These are phyloP conservation scores for Boletus subparvulus DNA, from an alignment of 768 basidiomycete genomes.

Conservation along the genomic window DNA sequence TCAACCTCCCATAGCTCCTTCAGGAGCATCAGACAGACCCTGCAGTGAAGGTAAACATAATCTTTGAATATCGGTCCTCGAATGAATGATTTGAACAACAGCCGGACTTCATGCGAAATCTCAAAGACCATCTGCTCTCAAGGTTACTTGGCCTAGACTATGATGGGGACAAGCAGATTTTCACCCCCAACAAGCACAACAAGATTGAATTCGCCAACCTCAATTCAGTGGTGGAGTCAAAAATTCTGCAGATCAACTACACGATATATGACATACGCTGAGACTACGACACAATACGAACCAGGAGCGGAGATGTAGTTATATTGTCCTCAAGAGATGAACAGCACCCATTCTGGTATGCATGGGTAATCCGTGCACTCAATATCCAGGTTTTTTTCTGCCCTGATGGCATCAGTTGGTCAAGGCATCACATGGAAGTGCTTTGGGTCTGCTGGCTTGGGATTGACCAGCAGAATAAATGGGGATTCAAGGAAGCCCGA, in stretches of 20 bases:
- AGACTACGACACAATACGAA: constrained; percentile 7
- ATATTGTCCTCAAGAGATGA: constrained; percentile 9
- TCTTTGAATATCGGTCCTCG: background rate
- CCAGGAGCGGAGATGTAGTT: background rate
- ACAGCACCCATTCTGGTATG: constrained; percentile 19
- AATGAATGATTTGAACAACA: background rate
- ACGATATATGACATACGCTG: constrained; percentile 19
- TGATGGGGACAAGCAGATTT: constrained; percentile 5
- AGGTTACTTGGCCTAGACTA: background rate
- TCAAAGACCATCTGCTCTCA: background rate
- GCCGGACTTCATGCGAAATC: background rate
- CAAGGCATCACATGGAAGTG: background rate
- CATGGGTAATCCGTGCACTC: background rate
- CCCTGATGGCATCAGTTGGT: background rate
- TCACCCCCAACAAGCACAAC: constrained; percentile 4
- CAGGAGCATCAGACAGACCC: constrained; percentile 8
- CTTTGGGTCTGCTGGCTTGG: background rate
- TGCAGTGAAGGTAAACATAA: constrained; percentile 1
- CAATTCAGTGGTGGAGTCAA: background rate
- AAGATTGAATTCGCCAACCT: background rate
- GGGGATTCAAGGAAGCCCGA: background rate
- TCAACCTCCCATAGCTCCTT: background rate
- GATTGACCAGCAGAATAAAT: background rate
- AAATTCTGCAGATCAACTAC: constrained; percentile 5
- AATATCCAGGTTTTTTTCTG: background rate